Evolutionary conservation across 2,329 filamentous ascomycete species (phyloP).

Genomic region (Herpotrichia juniperi): DNA sequence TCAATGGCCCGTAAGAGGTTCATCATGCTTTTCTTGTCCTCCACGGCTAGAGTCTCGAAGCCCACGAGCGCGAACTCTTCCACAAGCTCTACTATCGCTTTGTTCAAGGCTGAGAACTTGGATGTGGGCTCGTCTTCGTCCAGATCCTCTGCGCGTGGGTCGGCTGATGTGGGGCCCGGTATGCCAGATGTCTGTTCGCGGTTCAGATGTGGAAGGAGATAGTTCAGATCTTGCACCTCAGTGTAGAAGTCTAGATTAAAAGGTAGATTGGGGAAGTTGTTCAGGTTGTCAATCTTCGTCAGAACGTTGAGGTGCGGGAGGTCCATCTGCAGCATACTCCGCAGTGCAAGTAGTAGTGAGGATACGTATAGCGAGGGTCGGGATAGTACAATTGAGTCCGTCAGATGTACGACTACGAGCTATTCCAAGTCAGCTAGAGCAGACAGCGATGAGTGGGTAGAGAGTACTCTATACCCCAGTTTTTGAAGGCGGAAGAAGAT

Average conservation of each 20-base stretch:
- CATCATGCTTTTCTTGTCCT: slow-evolving; percentile 98
- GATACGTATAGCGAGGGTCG: slow-evolving; percentile 95
- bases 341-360: slow-evolving; percentile 87
- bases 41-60: slow-evolving; percentile 92
- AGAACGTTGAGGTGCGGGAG: slow-evolving; percentile 94
- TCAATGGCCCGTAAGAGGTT: slow-evolving; percentile 87
- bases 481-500: slow-evolving; percentile 92
- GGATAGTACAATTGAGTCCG: slow-evolving; percentile 92
- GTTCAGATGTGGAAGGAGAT: slow-evolving; percentile 81
- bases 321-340: slow-evolving; percentile 98
- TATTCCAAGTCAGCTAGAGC: slow-evolving; percentile 50
- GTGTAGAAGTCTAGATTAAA: slow-evolving; percentile 98
- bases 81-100: slow-evolving; percentile 83
- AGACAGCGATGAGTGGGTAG: slow-evolving; percentile 28
- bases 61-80: slow-evolving; percentile 88
- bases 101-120: slow-evolving; percentile 85
- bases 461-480: slow-evolving; percentile 83
- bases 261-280: slow-evolving; percentile 81
- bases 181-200: slow-evolving; percentile 64
- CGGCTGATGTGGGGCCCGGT: slow-evolving; percentile 31
- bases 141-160: slow-evolving; percentile 36
- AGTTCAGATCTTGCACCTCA: slow-evolving; percentile 89
- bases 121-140: slow-evolving; percentile 42
- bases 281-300: slow-evolving; percentile 95
- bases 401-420: slow-evolving; percentile 92